Percentiles rank a stretch among this genome's conserved stretches.
phyloP scores from a whole-genome alignment of 768 basidiomycete genomes.

The Auricularia heimuer region DNA sequence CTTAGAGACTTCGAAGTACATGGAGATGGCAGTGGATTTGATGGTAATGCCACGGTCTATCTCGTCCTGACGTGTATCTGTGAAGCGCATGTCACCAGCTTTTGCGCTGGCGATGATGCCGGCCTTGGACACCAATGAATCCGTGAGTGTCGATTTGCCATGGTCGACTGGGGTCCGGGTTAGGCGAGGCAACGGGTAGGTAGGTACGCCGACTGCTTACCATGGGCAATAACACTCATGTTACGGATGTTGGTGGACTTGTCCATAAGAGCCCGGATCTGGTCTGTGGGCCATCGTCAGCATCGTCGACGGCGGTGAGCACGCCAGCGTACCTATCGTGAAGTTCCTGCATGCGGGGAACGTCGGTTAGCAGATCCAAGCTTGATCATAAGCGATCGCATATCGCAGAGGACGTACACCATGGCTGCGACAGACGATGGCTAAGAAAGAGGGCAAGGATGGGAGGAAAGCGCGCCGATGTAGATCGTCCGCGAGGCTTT shows the following conservation, averaged over 20 bases:
- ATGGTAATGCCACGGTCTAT: constrained; percentile 99
- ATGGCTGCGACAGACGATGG: constrained; percentile 2
- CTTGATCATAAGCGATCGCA: not conserved
- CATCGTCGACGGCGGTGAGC: not conserved
- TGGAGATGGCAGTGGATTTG: constrained; percentile 98
- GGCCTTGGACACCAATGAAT: constrained; percentile 97
- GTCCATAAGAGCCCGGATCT: constrained; percentile 85
- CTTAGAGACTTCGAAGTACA: constrained; percentile 96
- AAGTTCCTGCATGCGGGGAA: constrained; percentile 54
- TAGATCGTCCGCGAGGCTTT: not conserved
- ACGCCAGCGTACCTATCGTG: constrained; percentile 59
- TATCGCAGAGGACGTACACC: constrained; percentile 6
- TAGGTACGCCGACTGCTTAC: constrained; percentile 32
- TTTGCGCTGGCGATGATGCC: constrained; percentile 95
- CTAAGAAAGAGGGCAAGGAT: not conserved
- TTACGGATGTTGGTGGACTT: constrained; percentile 85
- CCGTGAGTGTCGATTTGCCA: constrained; percentile 99
- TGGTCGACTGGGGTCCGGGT: constrained; percentile 72
- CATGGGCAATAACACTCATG: constrained; percentile 91
- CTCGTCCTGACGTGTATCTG: constrained; percentile 95
- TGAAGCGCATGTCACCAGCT: constrained; percentile 95
- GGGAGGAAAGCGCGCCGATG: not conserved
- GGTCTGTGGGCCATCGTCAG: constrained; percentile 40
- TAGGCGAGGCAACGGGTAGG: constrained; percentile 2
- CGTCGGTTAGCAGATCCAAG: constrained; percentile 7